Conservation (phyloP, 768 basidiomycete species). For the Termitomyces sp. region DNA sequence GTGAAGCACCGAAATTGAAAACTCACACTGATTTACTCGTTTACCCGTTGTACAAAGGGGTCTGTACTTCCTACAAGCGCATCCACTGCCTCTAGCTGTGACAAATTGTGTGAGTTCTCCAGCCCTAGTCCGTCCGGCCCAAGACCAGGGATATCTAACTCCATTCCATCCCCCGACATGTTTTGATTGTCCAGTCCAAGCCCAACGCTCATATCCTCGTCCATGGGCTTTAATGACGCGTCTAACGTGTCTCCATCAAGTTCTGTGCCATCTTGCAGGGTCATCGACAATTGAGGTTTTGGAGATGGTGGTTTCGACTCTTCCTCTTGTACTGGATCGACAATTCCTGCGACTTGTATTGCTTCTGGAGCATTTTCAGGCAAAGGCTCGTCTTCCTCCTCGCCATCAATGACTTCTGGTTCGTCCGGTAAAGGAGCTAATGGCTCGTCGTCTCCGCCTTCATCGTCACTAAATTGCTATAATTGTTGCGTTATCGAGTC, state of each 20-base stretch:
- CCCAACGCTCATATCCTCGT: constrained; percentile 33
- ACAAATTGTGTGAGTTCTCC: constrained; percentile 46
- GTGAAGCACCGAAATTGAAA: background rate
- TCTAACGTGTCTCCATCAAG: constrained; percentile 42
- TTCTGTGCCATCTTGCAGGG: constrained; percentile 39
- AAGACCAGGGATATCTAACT: constrained; percentile 58
- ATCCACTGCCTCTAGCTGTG: constrained; percentile 49
- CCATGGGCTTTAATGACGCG: constrained; percentile 51
- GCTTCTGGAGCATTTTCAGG: constrained; percentile 30
- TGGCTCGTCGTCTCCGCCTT: constrained; percentile 73
- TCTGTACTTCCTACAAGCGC: constrained; percentile 56
- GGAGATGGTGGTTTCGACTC: constrained; percentile 64
- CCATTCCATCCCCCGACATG: constrained; percentile 32
- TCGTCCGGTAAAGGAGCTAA: constrained; percentile 77
- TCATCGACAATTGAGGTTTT: constrained; percentile 57
- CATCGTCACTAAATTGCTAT: constrained; percentile 87
- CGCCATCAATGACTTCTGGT: constrained; percentile 67
- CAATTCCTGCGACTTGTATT: constrained; percentile 22
- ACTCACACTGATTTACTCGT: constrained; percentile 1
- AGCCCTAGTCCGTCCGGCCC: constrained; percentile 61
- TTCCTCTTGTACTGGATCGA: constrained; percentile 36
- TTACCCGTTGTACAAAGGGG: constrained; percentile 42
- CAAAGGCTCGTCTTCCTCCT: constrained; percentile 67
- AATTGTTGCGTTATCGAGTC: background rate
- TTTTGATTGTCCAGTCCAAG: constrained; percentile 34